Evolutionary conservation across 2,329 filamentous ascomycete genomes (phyloP).

Genomic region (Lachnellula cervina): DNA sequence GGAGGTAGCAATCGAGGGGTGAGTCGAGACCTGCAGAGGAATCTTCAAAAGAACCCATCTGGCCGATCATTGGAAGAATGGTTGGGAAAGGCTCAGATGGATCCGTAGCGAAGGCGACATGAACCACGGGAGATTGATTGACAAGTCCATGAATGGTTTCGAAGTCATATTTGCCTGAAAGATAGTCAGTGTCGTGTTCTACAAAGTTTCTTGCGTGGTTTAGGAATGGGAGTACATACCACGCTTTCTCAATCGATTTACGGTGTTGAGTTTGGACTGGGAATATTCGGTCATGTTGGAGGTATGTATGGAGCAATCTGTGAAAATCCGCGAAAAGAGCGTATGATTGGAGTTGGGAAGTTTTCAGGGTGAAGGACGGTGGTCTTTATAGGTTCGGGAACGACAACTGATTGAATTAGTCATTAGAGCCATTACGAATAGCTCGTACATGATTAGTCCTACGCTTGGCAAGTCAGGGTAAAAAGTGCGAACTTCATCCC

Average conservation of each 20-base stretch:
- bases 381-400: no score
- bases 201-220: background rate
- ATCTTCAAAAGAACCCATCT: slow-evolving; percentile 66
- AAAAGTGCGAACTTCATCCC: no score
- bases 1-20: slow-evolving; percentile 71
- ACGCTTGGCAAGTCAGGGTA: no score
- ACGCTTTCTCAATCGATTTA: background rate
- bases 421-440: no score
- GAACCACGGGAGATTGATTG: slow-evolving; percentile 65
- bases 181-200: background rate
- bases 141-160: slow-evolving; percentile 69
- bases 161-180: slow-evolving; percentile 62
- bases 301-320: background rate
- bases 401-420: no score
- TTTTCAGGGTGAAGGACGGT: background rate
- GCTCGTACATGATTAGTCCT: no score
- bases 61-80: slow-evolving; percentile 78
- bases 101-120: slow-evolving; percentile 68
- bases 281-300: background rate
- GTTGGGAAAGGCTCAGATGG: slow-evolving; percentile 25
- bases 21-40: slow-evolving; percentile 58
- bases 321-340: background rate
- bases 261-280: background rate
- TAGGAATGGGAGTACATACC: background rate
- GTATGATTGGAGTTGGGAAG: background rate